Conservation (phyloP, 768 basidiomycete genomes). For the Boletus eberwhitei region DNA sequence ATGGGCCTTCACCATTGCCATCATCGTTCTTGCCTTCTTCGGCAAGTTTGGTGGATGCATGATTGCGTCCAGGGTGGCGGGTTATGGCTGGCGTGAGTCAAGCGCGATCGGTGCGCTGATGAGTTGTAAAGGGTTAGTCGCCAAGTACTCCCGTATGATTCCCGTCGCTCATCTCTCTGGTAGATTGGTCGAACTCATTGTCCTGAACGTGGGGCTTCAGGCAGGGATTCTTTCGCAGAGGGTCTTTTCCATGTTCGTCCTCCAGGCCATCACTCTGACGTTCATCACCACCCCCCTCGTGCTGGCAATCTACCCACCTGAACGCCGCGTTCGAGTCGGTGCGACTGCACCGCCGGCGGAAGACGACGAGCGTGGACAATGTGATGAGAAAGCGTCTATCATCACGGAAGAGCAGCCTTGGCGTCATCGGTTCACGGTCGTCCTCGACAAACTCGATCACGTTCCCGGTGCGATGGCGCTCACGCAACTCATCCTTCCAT, state of each 20-base stretch:
- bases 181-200: slow-evolving; percentile 89
- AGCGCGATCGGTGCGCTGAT: slow-evolving; percentile 87
- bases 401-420: slow-evolving; percentile 24
- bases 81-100: slow-evolving; percentile 79
- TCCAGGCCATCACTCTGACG: slow-evolving; percentile 78
- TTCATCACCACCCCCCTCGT: slow-evolving; percentile 84
- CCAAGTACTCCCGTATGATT: background rate
- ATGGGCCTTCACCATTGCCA: slow-evolving; percentile 86
- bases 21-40: slow-evolving; percentile 71
- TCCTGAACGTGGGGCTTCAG: slow-evolving; percentile 87
- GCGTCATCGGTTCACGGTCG: slow-evolving; percentile 72
- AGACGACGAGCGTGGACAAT: slow-evolving; percentile 34
- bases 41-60: slow-evolving; percentile 91
- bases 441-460: slow-evolving; percentile 89
- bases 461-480: slow-evolving; percentile 88
- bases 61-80: slow-evolving; percentile 59
- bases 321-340: slow-evolving; percentile 48
- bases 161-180: background rate
- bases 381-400: slow-evolving; percentile 3
- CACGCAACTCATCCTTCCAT: slow-evolving; percentile 70
- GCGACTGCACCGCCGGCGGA: background rate
- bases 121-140: slow-evolving; percentile 85
- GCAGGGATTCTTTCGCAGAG: slow-evolving; percentile 72
- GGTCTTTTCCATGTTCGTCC: slow-evolving; percentile 94
- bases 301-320: slow-evolving; percentile 61